Percentiles rank a stretch among this genome's conserved stretches.
phyloP scores from a whole-genome alignment of 371 early-diverging fungal genomes.

The Capillidium heterosporum region DNA sequence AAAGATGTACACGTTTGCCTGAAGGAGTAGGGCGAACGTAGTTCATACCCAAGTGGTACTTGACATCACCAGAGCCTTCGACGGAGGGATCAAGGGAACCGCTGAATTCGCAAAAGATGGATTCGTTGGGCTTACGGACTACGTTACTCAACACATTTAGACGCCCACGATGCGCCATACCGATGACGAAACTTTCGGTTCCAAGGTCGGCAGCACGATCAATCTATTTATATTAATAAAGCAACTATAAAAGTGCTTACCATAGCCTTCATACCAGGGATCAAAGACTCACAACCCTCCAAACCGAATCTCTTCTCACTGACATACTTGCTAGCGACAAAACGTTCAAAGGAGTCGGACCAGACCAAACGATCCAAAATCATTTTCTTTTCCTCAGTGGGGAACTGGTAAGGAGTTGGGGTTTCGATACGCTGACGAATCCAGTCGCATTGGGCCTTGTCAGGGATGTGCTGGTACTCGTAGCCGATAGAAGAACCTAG shows the following conservation, averaged over 20 bases:
- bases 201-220: conserved; percentile 87
- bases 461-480: conserved; percentile 95
- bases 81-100: conserved; percentile 47
- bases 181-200: conserved; percentile 83
- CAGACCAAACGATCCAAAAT: conserved; percentile 91
- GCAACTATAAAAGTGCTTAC: conserved; percentile 18
- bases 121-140: conserved; percentile 92
- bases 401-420: conserved; percentile 65
- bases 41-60: conserved; percentile 95
- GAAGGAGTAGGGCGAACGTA: conserved; percentile 87
- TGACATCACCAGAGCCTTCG: conserved; percentile 96
- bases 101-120: conserved; percentile 93
- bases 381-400: conserved; percentile 67
- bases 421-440: conserved; percentile 80
- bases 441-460: conserved; percentile 93
- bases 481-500: conserved; percentile 76
- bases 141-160: conserved; percentile 95
- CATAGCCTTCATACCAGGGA: conserved; percentile 94
- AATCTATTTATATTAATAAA: conserved; percentile 32
- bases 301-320: conserved; percentile 95
- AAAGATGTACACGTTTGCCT: conserved; percentile 87
- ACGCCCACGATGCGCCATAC: conserved; percentile 97
- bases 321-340: conserved; percentile 87
- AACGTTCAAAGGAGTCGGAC: conserved; percentile 91
- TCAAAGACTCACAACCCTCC: conserved; percentile 91